Evolutionary conservation across 179 eudicot genomes (phyloP), one percentile per base, ranked within the genome.

Genomic region (Beta macrorhiza): DNA sequence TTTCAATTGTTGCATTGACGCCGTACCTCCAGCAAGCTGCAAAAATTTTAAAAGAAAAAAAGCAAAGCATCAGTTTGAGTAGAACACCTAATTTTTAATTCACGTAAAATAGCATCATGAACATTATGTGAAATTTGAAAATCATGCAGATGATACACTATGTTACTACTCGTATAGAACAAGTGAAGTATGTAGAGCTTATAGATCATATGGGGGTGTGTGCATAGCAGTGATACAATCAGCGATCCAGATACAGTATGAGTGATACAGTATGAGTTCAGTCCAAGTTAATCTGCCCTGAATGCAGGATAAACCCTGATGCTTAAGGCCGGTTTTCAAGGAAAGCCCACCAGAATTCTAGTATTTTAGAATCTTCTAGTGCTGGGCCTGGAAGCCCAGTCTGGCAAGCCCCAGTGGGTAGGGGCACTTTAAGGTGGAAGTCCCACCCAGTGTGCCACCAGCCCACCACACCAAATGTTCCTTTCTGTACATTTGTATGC

Each of bases 1-100:
- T 89, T 96, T 96, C 79, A 96, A 67, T 78, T 96, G 99, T 84
- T 94, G 98, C 99, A 96, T 94, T 6, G 99, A 94, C 64, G 99
- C 90, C 52, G 99, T 96, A 47, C 98, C 99, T 82, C 99, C 99
- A 86, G 99, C 88, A 87, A 96, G 98, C 99, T 96, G 88, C 78
- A 84, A 12, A 77, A 45, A 71, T 68, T 52, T 19, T 52, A 81
- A 53, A 64, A 51, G 57, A 15, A 2, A 73, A 51, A 57, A 67
- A 67, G 20, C 3, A 37, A 3, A 65, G 16, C 69, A 63, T 20
- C 11, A 63, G 22, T 32, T 52, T 49, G 22, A 80, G 71, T 49
- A 58, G n/a, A 55, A 74, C 32, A 74, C n/a, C 53, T n/a, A 73
- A 32, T 7, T 37, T 44, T 37, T 56, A 53, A 17, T 58, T 77